Evolutionary conservation across 2,329 filamentous ascomycete genomes (phyloP).

Genomic region (Pyrenophora teres): DNA sequence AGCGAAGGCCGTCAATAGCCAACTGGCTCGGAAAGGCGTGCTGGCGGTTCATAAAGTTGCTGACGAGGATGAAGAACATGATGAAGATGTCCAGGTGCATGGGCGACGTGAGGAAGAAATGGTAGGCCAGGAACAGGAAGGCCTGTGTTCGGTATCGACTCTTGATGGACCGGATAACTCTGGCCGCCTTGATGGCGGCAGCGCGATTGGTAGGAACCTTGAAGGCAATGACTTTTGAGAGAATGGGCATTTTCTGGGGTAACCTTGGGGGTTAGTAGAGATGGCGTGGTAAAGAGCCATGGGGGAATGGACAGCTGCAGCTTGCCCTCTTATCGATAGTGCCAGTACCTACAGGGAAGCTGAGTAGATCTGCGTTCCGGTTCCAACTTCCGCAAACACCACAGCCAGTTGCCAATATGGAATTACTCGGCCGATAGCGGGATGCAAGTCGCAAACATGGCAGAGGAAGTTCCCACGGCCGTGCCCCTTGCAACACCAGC

Average conservation of each 20-base stretch:
- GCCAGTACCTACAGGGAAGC: slow-evolving; percentile 3
- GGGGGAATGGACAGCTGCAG: slow-evolving; percentile 7
- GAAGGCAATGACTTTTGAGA: slow-evolving; percentile 22
- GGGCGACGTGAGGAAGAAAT: slow-evolving; percentile 41
- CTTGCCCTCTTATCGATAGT: slow-evolving; percentile 10
- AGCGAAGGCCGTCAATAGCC: slow-evolving; percentile 31
- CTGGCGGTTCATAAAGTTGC: slow-evolving; percentile 43
- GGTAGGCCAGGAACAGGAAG: slow-evolving; percentile 40
- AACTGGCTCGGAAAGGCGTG: slow-evolving; percentile 36
- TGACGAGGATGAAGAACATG: slow-evolving; percentile 43
- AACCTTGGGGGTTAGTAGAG: slow-evolving; percentile 4
- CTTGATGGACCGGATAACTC: slow-evolving; percentile 36
- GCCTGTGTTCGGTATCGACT: slow-evolving; percentile 38
- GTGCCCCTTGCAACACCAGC: slow-evolving; percentile 24
- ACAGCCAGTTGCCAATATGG: slow-evolving; percentile 12
- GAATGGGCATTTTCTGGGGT: slow-evolving; percentile 19
- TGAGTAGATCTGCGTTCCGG: background rate
- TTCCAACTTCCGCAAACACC: background rate
- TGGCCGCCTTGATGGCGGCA: slow-evolving; percentile 27
- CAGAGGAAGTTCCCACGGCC: slow-evolving; percentile 19
- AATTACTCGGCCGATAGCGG: slow-evolving; percentile 10
- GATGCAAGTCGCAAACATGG: slow-evolving; percentile 16
- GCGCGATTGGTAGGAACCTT: slow-evolving; percentile 19
- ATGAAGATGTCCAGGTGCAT: slow-evolving; percentile 41
- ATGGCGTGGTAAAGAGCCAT: background rate